Conservation (phyloP, 2,329 filamentous ascomycete species). For the Talaromyces marneffei region DNA sequence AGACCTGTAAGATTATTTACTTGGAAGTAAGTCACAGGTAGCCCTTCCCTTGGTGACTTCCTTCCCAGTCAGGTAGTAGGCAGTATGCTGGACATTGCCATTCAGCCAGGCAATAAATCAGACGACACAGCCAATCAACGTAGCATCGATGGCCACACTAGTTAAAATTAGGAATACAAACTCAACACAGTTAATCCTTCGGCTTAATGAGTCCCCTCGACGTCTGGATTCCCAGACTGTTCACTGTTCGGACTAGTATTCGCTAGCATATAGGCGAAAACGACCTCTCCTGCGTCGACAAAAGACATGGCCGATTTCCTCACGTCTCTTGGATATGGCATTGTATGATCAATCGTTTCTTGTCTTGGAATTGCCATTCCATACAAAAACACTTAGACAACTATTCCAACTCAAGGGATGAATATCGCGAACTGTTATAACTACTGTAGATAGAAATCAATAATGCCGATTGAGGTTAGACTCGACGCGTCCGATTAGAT, state of each 20-base stretch:
- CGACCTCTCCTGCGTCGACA: not conserved
- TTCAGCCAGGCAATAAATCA: not conserved
- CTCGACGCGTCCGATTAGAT: not conserved
- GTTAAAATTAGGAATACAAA: too few relatives aligned
- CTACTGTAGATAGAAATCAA: not conserved
- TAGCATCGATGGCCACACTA: too few relatives aligned
- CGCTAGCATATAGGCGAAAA: constrained; percentile 13
- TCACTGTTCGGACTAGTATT: not conserved
- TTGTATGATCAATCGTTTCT: not conserved
- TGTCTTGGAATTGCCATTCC: too few relatives aligned
- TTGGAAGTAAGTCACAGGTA: too few relatives aligned
- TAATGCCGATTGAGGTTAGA: not conserved
- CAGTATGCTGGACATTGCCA: not conserved
- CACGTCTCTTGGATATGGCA: not conserved
- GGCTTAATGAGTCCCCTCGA: not conserved
- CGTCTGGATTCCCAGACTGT: too few relatives aligned
- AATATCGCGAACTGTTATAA: not conserved
- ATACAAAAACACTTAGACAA: not conserved
- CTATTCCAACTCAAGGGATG: not conserved
- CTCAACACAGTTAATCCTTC: not conserved
- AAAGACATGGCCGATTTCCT: not conserved
- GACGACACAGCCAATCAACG: not conserved
- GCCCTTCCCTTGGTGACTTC: not conserved
- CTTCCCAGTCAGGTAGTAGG: not conserved
- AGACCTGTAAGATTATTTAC: too few relatives aligned